Conservation (phyloP, 116 monocot genomes). For the Dioscorea cayenensis region DNA sequence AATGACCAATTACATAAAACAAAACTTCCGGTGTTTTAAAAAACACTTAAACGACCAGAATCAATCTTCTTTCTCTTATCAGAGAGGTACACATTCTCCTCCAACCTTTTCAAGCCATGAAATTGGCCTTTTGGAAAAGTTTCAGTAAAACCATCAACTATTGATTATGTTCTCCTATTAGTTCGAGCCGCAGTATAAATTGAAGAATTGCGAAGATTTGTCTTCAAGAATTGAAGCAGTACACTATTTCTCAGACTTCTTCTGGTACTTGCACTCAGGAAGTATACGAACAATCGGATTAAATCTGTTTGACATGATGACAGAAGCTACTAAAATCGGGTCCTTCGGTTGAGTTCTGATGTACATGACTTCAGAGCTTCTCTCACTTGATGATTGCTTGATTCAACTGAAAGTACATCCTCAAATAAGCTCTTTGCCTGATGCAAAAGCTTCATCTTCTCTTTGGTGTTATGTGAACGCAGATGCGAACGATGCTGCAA, state of each 20-base stretch:
- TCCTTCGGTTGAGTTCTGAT: slow-evolving; percentile 50
- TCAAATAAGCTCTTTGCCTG: slow-evolving; percentile 85
- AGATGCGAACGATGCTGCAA: slow-evolving; percentile 63
- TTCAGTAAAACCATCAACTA: too few relatives aligned
- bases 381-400: slow-evolving; percentile 43
- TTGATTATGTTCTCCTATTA: too few relatives aligned
- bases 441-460: slow-evolving; percentile 62
- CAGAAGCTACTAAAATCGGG: slow-evolving; percentile 1
- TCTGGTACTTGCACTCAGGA: background rate
- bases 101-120: too few relatives aligned
- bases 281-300: background rate
- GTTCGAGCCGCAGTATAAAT: background rate
- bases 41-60: too few relatives aligned
- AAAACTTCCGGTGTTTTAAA: too few relatives aligned
- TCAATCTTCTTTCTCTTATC: too few relatives aligned
- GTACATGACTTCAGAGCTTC: slow-evolving; percentile 66
- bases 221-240: background rate
- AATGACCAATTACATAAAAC: too few relatives aligned
- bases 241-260: background rate
- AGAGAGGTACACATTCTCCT: too few relatives aligned
- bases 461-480: slow-evolving; percentile 32
- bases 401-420: slow-evolving; percentile 62
- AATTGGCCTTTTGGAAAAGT: background rate
- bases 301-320: background rate
- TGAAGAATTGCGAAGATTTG: background rate